A percentile compares a stretch with the other conserved stretches of the same genome.
Conservation (phyloP, 371 early-diverging fungal genomes). For the Rhizopus arrhizus region DNA sequence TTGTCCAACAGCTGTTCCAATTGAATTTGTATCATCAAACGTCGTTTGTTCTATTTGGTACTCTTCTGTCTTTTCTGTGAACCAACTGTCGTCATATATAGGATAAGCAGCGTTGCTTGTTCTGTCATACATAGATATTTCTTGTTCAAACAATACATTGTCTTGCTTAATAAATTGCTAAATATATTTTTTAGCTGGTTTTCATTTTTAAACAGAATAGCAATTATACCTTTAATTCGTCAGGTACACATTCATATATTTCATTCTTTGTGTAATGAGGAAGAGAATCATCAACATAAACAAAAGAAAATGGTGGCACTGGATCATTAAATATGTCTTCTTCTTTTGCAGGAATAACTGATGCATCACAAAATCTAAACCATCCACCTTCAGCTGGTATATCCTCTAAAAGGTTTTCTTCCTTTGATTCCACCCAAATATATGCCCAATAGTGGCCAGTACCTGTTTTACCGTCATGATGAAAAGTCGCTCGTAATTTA, state of each 20-base stretch:
- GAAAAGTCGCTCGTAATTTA: conserved; percentile 38
- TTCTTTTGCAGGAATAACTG: conserved; percentile 33
- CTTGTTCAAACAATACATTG: conserved; percentile 28
- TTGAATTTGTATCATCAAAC: conserved; percentile 27
- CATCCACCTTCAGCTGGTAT: conserved; percentile 31
- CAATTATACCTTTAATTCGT: conserved; percentile 27
- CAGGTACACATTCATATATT: conserved; percentile 24
- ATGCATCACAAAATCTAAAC: conserved; percentile 51
- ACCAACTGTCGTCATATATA: conserved; percentile 11
- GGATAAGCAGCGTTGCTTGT: conserved; percentile 1
- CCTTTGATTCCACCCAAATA: conserved; percentile 33
- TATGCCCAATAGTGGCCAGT: conserved; percentile 54
- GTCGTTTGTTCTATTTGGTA: conserved; percentile 7
- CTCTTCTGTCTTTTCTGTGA: conserved; percentile 16
- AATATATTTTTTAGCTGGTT: neutral
- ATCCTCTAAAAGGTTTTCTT: conserved; percentile 18
- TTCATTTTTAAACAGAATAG: neutral
- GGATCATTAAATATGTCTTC: conserved; percentile 35
- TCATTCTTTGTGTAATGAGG: conserved; percentile 16
- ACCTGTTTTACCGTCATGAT: conserved; percentile 45
- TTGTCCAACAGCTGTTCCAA: conserved; percentile 29
- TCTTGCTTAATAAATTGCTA: conserved; percentile 36
- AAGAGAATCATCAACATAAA: conserved; percentile 33
- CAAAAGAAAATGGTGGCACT: conserved; percentile 29
- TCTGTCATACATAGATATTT: conserved; percentile 20